phyloP scores from a whole-genome alignment of 2,329 filamentous ascomycete genomes.

The Seiridium unicorne region DNA sequence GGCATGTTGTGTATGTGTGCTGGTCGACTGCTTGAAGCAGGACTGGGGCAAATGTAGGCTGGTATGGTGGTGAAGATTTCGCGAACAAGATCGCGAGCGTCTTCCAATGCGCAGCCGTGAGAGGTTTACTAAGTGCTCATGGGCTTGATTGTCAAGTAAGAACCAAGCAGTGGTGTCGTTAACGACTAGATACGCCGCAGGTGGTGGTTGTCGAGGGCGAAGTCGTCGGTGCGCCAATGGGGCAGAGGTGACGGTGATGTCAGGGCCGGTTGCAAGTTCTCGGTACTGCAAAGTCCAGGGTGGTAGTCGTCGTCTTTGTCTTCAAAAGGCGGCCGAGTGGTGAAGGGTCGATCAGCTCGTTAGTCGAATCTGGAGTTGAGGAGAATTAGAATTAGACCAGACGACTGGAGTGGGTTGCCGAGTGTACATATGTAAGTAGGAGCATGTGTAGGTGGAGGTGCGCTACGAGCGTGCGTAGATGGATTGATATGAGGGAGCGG shows the following conservation, averaged over 20 bases:
- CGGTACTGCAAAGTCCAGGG: background rate
- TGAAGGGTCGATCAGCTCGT: conserved; percentile 11
- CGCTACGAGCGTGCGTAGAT: conserved; percentile 7
- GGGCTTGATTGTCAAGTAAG: background rate
- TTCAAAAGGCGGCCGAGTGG: background rate
- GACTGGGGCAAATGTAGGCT: conserved; percentile 8
- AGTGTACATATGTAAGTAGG: conserved; percentile 27
- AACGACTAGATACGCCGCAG: background rate
- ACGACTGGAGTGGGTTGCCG: conserved; percentile 25
- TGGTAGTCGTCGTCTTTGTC: background rate
- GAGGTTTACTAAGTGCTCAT: conserved; percentile 2
- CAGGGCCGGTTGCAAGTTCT: background rate
- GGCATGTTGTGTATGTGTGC: conserved; percentile 61
- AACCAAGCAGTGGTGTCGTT: background rate
- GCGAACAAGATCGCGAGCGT: conserved; percentile 21
- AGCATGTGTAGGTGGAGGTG: background rate
- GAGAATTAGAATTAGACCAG: conserved; percentile 11
- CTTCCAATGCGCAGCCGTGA: conserved; percentile 10
- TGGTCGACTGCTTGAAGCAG: conserved; percentile 22
- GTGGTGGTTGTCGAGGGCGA: background rate
- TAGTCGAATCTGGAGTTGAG: conserved; percentile 15
- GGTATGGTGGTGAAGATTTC: conserved; percentile 14
- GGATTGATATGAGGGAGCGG: conserved; percentile 11
- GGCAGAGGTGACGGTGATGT: background rate
- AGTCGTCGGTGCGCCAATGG: background rate